Percentiles rank a stretch among this genome's conserved stretches.
These are phyloP conservation scores for Eucalyptus tenuipes DNA, from an alignment of 345 rosid species.

Conservation along the genomic window DNA sequence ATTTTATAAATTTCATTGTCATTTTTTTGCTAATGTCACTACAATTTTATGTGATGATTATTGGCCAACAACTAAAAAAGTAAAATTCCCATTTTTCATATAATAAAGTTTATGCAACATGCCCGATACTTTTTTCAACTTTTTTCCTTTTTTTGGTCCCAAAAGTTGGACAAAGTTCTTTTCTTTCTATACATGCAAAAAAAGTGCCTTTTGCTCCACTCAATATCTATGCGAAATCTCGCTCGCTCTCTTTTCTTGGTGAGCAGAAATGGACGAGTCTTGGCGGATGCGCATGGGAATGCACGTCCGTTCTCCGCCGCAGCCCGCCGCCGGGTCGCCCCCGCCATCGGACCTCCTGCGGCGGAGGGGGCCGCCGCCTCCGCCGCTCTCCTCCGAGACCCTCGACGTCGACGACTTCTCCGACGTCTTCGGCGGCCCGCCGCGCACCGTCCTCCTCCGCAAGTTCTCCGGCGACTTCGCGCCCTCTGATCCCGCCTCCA, in stretches of 20 bases:
- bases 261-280: slow-evolving; percentile 54
- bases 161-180: not conserved
- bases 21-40: not conserved
- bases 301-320: slow-evolving; percentile 31
- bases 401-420: slow-evolving; percentile 51
- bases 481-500: not conserved
- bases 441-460: slow-evolving; percentile 46
- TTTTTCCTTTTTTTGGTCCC: not conserved
- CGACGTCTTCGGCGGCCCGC: slow-evolving; percentile 95
- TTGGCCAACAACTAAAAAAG: not conserved
- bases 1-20: not conserved
- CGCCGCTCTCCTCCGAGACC: not conserved
- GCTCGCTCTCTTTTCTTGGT: not conserved
- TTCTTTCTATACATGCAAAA: not conserved
- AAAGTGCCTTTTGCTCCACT: not conserved
- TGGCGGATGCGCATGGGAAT: slow-evolving; percentile 77
- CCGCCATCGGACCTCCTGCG: not conserved
- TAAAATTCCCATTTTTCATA: not conserved
- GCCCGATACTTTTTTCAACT: not conserved
- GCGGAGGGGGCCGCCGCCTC: not conserved
- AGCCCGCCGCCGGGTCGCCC: slow-evolving; percentile 12
- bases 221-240: not conserved
- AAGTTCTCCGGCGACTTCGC: slow-evolving; percentile 51
- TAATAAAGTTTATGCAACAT: not conserved
- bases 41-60: not conserved